These are phyloP conservation scores for Asterochloris sp. DNA, from an alignment of 139 green algal species.

Conservation along the genomic window DNA sequence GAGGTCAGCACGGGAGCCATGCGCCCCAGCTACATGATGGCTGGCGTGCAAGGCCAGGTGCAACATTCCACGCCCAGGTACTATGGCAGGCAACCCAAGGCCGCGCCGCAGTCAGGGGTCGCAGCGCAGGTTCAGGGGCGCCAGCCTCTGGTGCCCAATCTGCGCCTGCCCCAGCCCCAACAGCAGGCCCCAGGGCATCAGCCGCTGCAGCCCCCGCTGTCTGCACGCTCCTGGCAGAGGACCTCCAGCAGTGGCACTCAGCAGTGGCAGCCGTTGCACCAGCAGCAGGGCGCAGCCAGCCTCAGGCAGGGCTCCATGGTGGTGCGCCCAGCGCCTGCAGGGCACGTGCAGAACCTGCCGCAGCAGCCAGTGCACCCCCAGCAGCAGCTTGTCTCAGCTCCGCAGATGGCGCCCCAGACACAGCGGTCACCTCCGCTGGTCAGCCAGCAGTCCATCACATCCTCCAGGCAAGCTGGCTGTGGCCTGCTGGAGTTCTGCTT, in stretches of 20 bases:
- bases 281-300: not conserved
- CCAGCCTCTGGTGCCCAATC: not conserved
- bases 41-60: not conserved
- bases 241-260: not conserved
- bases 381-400: not conserved
- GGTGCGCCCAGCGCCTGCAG: not conserved
- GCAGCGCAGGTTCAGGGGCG: not conserved
- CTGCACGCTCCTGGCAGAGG: not conserved
- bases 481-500: not conserved
- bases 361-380: not conserved
- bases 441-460: not conserved
- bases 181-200: not conserved
- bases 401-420: not conserved
- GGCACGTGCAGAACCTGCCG: not conserved
- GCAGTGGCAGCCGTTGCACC: not conserved
- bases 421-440: not conserved
- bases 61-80: not conserved
- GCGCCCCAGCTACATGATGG: no score
- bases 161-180: not conserved
- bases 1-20: no score
- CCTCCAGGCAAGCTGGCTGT: not conserved
- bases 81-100: not conserved
- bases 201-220: not conserved
- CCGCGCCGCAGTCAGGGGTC: not conserved
- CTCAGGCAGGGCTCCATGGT: not conserved